A percentile compares a stretch with the other conserved stretches of the same genome.
phyloP scores from a whole-genome alignment of 73 alveolate genomes.

The Uronychia setigera region DNA sequence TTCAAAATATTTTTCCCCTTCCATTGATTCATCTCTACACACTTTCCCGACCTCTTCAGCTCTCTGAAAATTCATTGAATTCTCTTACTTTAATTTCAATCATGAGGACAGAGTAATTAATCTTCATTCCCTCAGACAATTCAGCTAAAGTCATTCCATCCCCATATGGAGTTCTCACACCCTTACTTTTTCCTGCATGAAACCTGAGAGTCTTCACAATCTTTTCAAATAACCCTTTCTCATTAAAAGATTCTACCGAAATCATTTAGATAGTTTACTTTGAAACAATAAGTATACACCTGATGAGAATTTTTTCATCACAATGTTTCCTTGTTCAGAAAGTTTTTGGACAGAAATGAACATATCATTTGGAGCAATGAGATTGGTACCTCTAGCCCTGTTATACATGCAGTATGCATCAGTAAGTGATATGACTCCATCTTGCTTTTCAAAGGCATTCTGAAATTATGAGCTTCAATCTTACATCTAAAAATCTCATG shows the following conservation, averaged over 20 bases:
- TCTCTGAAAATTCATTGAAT: too few relatives aligned
- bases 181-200: too few relatives aligned
- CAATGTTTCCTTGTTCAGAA: not conserved
- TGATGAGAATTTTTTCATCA: slow-evolving; percentile 26
- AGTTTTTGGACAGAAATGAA: slow-evolving; percentile 66
- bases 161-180: too few relatives aligned
- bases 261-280: slow-evolving; percentile 1
- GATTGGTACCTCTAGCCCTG: slow-evolving; percentile 90
- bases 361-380: slow-evolving; percentile 87
- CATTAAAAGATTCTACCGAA: not conserved
- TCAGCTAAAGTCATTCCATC: slow-evolving; percentile 5
- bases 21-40: slow-evolving; percentile 63
- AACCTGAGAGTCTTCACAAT: not conserved
- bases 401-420: slow-evolving; percentile 91
- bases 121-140: slow-evolving; percentile 9
- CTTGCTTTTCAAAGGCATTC: slow-evolving; percentile 61
- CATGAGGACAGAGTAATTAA: not conserved
- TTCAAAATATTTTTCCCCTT: slow-evolving; percentile 55
- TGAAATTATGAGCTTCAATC: not conserved
- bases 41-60: slow-evolving; percentile 60
- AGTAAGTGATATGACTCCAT: slow-evolving; percentile 77
- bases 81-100: not conserved
- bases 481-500: slow-evolving; percentile 40
- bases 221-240: not conserved
- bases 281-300: slow-evolving; percentile 36